These are phyloP conservation scores for Trichophyton verrucosum DNA, from an alignment of 2,329 filamentous ascomycete species.

Conservation along the genomic window DNA sequence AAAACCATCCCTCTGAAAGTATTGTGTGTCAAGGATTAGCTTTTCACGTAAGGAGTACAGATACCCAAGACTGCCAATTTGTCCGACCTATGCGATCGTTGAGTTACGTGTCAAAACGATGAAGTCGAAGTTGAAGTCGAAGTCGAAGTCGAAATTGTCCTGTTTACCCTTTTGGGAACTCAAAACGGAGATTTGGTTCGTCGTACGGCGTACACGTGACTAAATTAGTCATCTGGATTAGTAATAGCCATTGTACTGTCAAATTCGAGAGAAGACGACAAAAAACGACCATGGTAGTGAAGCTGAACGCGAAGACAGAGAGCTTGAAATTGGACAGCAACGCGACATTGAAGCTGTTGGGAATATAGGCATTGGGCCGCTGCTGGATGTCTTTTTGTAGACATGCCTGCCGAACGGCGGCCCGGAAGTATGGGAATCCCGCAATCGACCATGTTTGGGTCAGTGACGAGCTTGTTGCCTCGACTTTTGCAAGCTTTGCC, in stretches of 20 bases:
- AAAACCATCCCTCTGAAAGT: too few species aligned
- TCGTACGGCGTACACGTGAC: neutral
- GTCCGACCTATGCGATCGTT: too few species aligned
- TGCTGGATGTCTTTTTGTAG: constrained; percentile 30
- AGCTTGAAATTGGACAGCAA: neutral
- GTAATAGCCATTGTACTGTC: neutral
- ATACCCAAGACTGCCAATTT: too few species aligned
- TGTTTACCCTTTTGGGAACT: neutral
- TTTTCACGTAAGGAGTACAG: too few species aligned
- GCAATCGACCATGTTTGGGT: constrained; percentile 32
- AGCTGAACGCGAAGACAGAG: neutral
- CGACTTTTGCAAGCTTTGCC: constrained; percentile 38
- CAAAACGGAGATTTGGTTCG: neutral
- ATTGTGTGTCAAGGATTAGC: too few species aligned
- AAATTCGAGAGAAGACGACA: neutral
- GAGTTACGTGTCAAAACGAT: too few species aligned
- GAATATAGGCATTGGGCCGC: neutral
- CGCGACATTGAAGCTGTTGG: neutral
- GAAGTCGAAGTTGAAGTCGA: too few species aligned
- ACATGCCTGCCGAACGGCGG: constrained; percentile 30
- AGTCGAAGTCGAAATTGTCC: neutral
- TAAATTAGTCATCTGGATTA: neutral
- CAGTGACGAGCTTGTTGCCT: constrained; percentile 33
- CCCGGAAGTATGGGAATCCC: constrained; percentile 18
- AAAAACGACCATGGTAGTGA: neutral